Conservation (phyloP, 441 rosid species). For the Jatropha multifida region DNA sequence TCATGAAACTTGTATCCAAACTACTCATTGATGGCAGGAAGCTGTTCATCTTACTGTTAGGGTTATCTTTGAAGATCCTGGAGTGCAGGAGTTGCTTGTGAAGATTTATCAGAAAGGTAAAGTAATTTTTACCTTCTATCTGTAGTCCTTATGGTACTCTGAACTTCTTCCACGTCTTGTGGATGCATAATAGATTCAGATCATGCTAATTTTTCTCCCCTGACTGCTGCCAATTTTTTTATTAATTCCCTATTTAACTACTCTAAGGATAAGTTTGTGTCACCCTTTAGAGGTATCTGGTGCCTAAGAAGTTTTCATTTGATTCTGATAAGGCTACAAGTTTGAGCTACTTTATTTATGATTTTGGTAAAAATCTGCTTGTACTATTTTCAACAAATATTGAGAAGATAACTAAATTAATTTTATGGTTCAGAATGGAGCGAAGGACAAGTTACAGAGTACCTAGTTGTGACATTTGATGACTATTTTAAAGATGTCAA, state of each 20-base stretch:
- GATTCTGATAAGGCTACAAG: too few species aligned
- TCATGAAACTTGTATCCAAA: neutral
- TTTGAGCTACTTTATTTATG: neutral
- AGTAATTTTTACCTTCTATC: conserved; percentile 3
- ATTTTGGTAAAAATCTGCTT: neutral
- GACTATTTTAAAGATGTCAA: conserved; percentile 97
- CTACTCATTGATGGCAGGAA: conserved; percentile 58
- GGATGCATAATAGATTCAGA: neutral
- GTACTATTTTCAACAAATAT: too few species aligned
- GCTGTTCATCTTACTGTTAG: conserved; percentile 91
- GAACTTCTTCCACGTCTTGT: neutral
- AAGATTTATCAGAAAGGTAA: conserved; percentile 96
- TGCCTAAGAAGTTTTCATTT: too few species aligned
- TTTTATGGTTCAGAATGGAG: conserved; percentile 73
- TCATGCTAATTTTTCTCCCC: neutral
- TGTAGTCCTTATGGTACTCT: neutral
- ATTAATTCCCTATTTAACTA: neutral
- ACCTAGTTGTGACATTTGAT: conserved; percentile 87
- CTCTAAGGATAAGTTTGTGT: neutral
- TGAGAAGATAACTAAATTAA: too few species aligned
- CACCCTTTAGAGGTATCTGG: neutral
- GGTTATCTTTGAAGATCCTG: conserved; percentile 98
- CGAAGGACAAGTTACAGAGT: conserved; percentile 98
- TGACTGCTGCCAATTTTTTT: neutral
- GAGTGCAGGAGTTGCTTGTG: conserved; percentile 91